Evolutionary conservation across 345 rosid genomes (phyloP), one percentile per base, ranked within the genome.

Genomic region (Anacardium occidentale): DNA sequence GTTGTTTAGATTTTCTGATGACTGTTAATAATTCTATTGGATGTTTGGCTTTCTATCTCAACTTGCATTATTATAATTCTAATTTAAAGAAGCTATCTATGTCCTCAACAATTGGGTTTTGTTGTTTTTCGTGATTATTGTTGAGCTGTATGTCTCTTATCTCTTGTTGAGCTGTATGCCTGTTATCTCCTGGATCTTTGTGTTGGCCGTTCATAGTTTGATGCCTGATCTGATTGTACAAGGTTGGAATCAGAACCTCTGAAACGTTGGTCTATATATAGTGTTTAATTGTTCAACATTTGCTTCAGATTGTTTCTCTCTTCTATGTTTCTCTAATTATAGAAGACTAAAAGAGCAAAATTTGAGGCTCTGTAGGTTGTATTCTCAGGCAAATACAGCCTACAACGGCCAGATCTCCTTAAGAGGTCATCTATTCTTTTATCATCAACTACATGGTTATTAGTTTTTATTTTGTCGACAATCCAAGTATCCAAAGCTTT

Each of bases 141-240:
- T 29, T 67, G 12, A 37, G 62, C 34, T 13, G 22, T 21, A 7
- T 55, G 51, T 9, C 26, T 13, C 5, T 7, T 1, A 37, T 37
- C 56, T 34, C 11, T 51, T 69, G n/a, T 29, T 67, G 12, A 37
- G 62, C 34, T 13, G 22, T 21, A 7, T 55, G 51, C 3, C 26
- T 13, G 3, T 7, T 1, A 37, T 37, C 56, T 34, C 11, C 52
- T 69, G 10, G 52, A 40, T 69, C 47, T 18, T 37, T 37, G 42
- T 37, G 7, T 37, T 37, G 42, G 42, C 1, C 42, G 8, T 40
- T 21, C 3, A 5, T 63, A 10, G 24, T 65, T 11, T 48, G 32
- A 3, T 66, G 42, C 50, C 57, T 66, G 69, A 52, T 51, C 66
- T 66, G 58, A 9, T 18, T 48, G 56, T 18, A 29, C n/a, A n/a